Conservation (phyloP, 2,329 filamentous ascomycete species). For the Drechslerella stenobrocha region DNA sequence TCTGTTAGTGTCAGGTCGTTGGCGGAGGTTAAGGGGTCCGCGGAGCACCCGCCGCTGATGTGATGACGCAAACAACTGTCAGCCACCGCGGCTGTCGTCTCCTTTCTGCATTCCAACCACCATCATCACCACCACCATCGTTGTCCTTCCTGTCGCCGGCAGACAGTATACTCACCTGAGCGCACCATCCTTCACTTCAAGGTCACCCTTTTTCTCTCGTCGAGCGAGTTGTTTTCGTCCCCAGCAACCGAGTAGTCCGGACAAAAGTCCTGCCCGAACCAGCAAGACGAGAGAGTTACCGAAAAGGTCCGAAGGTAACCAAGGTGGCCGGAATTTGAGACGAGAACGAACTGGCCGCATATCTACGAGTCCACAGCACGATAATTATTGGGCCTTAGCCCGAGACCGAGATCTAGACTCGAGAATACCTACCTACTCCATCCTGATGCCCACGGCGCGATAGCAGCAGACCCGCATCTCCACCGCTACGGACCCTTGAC, state of each 20-base stretch:
- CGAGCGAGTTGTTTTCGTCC: neutral
- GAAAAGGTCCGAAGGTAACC: neutral
- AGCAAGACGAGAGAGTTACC: neutral
- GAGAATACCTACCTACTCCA: neutral
- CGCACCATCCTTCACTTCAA: neutral
- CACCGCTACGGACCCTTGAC: too few species aligned
- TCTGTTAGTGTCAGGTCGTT: too few species aligned
- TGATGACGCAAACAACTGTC: constrained; percentile 10
- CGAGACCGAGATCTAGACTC: neutral
- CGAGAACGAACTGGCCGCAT: neutral
- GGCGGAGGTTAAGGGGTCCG: too few species aligned
- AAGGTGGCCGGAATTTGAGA: constrained; percentile 2
- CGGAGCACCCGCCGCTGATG: too few species aligned
- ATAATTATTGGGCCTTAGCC: neutral
- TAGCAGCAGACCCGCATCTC: too few species aligned
- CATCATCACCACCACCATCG: neutral
- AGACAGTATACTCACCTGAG: neutral
- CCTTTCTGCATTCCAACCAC: neutral
- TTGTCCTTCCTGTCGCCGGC: constrained; percentile 4
- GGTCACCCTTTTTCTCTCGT: neutral
- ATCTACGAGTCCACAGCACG: too few species aligned
- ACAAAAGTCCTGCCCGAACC: neutral
- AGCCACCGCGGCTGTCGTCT: neutral
- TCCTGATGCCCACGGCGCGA: neutral
- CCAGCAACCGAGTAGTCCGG: neutral